Evolutionary conservation across 2,329 filamentous ascomycete genomes (phyloP), one percentile per base, ranked within the genome.

Genomic region (Colletotrichum graminicola): DNA sequence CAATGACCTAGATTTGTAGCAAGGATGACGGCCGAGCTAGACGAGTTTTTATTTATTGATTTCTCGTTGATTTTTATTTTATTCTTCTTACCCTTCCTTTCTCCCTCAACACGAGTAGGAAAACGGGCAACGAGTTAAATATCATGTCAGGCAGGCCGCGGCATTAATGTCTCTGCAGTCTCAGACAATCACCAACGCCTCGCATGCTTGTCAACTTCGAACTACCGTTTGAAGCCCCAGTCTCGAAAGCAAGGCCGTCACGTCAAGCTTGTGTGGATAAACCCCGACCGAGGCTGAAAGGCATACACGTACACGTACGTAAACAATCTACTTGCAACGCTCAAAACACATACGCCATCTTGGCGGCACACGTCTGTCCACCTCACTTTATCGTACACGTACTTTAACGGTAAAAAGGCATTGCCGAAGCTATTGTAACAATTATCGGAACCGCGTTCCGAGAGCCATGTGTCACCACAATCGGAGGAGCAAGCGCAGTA

Each of bases 11-110:
- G 29, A 43, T 47, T 55, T 34, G 36, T 59, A 61, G 47, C 59
- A 54, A 62, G 62, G 62, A 60, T 69, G 62, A 69, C 66, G 36
- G 66, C 45, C 29, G 54, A 39, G 62, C 45, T 47, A 43, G 47
- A 39, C 1, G 11, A 14, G 21, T 10, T n/a, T 8, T 47, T 23
- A 12, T 47, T 23, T 43, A 16, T 41, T 8, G 2, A 14, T 41
- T 16, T 41, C 12, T 16, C 5, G 5, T 43, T 7, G 7, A 1
- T 21, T 21, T 8, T 21, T 21, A 2, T 45, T n/a, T n/a, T n/a
- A n/a, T n/a, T n/a, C 10, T 0, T 18, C 4, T 3, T 16, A 21
- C 8, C 8, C 43, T 11, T 11, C 8, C 21, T n/a, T n/a, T 45
- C 18, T 45, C 21, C n/a, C 43, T 47, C 43, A 11, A 47, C 21